Percentiles rank a stretch among this genome's conserved stretches.
Conservation (phyloP, 129 eudicot genomes). For the Apium graveolens region DNA sequence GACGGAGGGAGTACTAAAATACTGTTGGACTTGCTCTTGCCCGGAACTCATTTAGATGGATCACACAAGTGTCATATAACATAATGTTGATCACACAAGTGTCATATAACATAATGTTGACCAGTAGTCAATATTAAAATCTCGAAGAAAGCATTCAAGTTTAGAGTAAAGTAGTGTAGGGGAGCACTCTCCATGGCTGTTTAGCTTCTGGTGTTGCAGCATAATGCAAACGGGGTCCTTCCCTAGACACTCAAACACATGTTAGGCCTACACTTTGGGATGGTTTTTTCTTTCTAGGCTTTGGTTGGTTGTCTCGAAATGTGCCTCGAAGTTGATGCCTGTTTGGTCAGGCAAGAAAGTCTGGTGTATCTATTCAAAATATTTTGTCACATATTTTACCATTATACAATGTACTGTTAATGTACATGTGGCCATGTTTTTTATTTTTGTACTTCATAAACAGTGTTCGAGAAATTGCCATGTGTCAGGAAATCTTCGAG, state of each 20-base stretch:
- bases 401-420: neutral
- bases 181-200: neutral
- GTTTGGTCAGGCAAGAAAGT: slow-evolving; percentile 18
- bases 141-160: neutral
- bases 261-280: neutral
- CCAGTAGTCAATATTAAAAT: neutral
- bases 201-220: neutral
- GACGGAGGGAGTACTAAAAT: too few species aligned
- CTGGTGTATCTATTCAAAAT: slow-evolving; percentile 11
- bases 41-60: too few species aligned
- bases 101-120: neutral
- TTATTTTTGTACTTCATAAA: neutral
- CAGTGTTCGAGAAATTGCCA: too few species aligned
- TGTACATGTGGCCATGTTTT: neutral
- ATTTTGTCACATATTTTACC: neutral
- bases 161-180: neutral
- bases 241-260: slow-evolving; percentile 19
- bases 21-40: too few species aligned
- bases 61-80: too few species aligned
- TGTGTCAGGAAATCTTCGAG: too few species aligned
- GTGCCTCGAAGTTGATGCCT: slow-evolving; percentile 24
- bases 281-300: neutral
- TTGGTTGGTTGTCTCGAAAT: slow-evolving; percentile 25
- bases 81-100: neutral
- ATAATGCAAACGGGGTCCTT: neutral